These are phyloP conservation scores for Clavaria fumosa DNA, from an alignment of 768 basidiomycete genomes.

Conservation along the genomic window DNA sequence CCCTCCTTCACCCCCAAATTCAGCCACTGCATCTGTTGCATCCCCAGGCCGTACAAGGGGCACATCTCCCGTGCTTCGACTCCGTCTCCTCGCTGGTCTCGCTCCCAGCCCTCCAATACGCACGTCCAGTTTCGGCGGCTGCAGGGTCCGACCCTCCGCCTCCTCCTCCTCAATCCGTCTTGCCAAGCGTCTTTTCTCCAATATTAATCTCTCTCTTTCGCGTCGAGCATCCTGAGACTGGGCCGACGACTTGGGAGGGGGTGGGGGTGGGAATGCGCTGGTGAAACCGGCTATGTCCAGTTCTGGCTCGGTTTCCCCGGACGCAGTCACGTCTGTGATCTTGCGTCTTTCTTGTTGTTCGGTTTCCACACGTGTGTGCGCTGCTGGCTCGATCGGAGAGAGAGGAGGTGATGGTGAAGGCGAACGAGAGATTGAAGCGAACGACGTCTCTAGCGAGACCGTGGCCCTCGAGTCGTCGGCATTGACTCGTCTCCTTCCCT, in stretches of 20 bases:
- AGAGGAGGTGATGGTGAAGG: constrained; percentile 10
- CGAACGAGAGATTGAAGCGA: constrained; percentile 11
- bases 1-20: constrained; percentile 5
- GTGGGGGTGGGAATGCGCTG: constrained; percentile 35
- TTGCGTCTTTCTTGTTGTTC: too few species aligned
- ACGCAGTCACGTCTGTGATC: too few species aligned
- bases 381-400: too few species aligned
- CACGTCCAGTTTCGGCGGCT: constrained; percentile 7
- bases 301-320: constrained; percentile 23
- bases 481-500: constrained; percentile 31
- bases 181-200: constrained; percentile 53
- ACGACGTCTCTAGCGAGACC: constrained; percentile 16
- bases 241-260: constrained; percentile 45
- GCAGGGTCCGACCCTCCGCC: constrained; percentile 19
- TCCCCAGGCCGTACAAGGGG: too few species aligned
- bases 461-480: constrained; percentile 21
- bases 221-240: constrained; percentile 59
- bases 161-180: constrained; percentile 38
- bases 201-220: constrained; percentile 48
- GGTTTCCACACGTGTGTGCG: too few species aligned
- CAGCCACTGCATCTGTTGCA: not conserved
- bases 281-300: too few species aligned
- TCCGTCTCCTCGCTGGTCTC: constrained; percentile 47
- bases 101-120: constrained; percentile 21
- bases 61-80: constrained; percentile 65